Conservation (phyloP, 345 rosid genomes). For the Psidium friedrichsthalianum region DNA sequence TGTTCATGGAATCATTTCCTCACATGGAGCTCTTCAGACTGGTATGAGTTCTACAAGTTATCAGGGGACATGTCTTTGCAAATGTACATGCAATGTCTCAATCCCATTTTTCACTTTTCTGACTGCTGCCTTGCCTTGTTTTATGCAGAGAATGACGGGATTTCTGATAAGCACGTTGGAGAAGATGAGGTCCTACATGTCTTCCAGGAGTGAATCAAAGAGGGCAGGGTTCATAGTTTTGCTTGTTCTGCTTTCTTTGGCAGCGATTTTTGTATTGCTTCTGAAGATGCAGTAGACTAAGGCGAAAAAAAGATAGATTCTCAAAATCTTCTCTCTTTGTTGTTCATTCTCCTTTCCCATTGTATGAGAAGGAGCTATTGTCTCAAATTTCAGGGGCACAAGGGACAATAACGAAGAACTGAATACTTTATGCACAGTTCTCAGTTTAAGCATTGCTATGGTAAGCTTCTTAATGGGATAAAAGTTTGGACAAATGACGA, state of each 20-base stretch:
- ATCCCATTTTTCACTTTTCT: neutral
- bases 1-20: constrained; percentile 71
- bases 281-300: neutral
- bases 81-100: neutral
- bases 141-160: neutral
- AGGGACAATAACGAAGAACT: neutral
- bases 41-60: constrained; percentile 13
- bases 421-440: neutral
- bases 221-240: neutral
- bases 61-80: neutral
- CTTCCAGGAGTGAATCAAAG: neutral
- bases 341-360: neutral
- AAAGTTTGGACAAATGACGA: neutral
- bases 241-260: neutral
- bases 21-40: constrained; percentile 43
- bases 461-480: neutral
- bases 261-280: neutral
- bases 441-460: neutral
- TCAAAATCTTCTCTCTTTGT: neutral
- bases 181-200: neutral
- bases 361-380: neutral
- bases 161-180: neutral
- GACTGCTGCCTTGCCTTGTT: neutral
- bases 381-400: neutral
- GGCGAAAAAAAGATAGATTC: neutral